Evolutionary conservation across 306 rosid species (phyloP), one percentile per base, ranked within the genome.

Genomic region (Luffa aegyptiaca): DNA sequence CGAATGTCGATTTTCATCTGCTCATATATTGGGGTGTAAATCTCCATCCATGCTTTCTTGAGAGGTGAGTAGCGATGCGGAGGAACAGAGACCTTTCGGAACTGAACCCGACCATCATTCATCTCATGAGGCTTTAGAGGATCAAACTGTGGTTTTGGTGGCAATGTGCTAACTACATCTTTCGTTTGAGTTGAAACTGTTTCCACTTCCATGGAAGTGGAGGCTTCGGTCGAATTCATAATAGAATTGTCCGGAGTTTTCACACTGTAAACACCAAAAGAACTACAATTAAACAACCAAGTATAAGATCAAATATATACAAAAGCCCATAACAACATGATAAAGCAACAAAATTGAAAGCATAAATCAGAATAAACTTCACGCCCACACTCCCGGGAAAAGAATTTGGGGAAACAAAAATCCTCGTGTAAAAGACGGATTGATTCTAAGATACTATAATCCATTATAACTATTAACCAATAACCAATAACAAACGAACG

Each of bases 61-160:
- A 93, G 97, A 55, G 97, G 98, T 0, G 94, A 81, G 44, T 87
- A 93, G 2, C 98, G 92, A 86, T 93, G 95, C 0, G 89, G 91
- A 3, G 98, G 98, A 80, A 93, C 98, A 4, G 92, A 85, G 70
- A 93, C 94, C 81, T 86, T 90, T 33, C 91, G 87, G 73, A 93
- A 93, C 79, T 93, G 98, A 81, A 93, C 89, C 80, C 77, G 88
- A 35, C 95, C 97, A 90, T 90, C 89, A 14, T 91, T 87, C 93
- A 93, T 91, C 88, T 91, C 98, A 87, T 90, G 95, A 73, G 98
- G 89, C 81, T 89, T 93, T 85, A 91, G 83, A 62, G 98, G 92
- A 63, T 86, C 86, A 85, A 90, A 93, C 70, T 78, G 71, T 8
- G 97, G 97, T 84, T 91, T 91, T 2, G 92, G 87, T 3, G 93